A percentile compares a stretch with the other conserved stretches of the same genome.
Evolutionary conservation across 2,329 filamentous ascomycete species (phyloP).

Genomic region (Dissoconium aciculare): DNA sequence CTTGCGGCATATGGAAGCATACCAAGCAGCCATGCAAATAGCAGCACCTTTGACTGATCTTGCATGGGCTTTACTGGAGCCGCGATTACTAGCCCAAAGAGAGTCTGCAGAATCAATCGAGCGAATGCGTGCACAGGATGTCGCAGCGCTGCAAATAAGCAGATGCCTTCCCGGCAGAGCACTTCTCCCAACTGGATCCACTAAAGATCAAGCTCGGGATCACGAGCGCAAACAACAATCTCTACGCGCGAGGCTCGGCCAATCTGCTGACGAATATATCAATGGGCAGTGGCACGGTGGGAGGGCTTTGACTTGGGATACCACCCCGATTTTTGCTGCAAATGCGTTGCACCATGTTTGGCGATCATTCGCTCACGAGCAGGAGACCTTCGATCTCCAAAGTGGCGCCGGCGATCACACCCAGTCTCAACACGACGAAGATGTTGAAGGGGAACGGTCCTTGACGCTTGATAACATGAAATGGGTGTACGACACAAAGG

Average conservation of each 20-base stretch:
- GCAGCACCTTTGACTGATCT: slow-evolving; percentile 51
- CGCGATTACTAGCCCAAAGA: slow-evolving; percentile 51
- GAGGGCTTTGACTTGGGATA: slow-evolving; percentile 47
- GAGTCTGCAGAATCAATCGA: slow-evolving; percentile 46
- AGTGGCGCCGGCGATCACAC: slow-evolving; percentile 27
- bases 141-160: slow-evolving; percentile 29
- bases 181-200: slow-evolving; percentile 31
- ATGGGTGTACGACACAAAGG: slow-evolving; percentile 65
- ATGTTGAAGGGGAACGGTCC: too few relatives aligned
- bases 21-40: slow-evolving; percentile 58
- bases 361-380: slow-evolving; percentile 1
- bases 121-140: slow-evolving; percentile 33
- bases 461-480: slow-evolving; percentile 75
- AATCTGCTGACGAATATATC: slow-evolving; percentile 57
- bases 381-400: slow-evolving; percentile 1
- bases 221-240: slow-evolving; percentile 59
- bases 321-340: slow-evolving; percentile 52
- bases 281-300: slow-evolving; percentile 50
- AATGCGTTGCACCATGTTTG: slow-evolving; percentile 45
- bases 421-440: slow-evolving; percentile 15
- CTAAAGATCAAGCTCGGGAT: slow-evolving; percentile 48
- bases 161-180: too few relatives aligned
- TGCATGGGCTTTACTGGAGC: slow-evolving; percentile 54
- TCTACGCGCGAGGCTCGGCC: slow-evolving; percentile 48
- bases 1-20: slow-evolving; percentile 56